Percentiles rank a stretch among this genome's conserved stretches.
Evolutionary conservation across 225 moss, liverwort and hornwort species (phyloP).

Genomic region (Sphagnum tenellum): DNA sequence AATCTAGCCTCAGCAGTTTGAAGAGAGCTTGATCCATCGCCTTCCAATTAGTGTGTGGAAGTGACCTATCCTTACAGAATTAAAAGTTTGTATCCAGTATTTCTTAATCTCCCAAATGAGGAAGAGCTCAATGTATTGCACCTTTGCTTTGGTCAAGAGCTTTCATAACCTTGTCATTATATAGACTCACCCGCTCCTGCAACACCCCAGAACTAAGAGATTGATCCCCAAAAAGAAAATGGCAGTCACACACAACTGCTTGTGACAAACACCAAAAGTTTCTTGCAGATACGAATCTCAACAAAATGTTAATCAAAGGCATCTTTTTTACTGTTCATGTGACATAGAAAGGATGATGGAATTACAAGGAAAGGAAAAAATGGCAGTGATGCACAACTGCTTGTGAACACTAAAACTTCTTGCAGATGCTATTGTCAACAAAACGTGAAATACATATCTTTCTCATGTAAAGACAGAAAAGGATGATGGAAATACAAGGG

Average conservation of each 20-base stretch:
- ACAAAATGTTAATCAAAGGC: conserved; percentile 1
- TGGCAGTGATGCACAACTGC: too few species aligned
- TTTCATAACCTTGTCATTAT: conserved; percentile 62
- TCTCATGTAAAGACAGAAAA: background rate
- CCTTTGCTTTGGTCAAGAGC: conserved; percentile 66
- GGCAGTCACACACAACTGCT: background rate
- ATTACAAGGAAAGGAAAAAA: background rate
- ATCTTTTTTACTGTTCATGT: too few species aligned
- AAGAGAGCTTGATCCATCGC: too few species aligned
- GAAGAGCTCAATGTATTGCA: conserved; percentile 5
- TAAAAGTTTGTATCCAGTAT: too few species aligned
- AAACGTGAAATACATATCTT: too few species aligned
- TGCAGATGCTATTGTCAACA: too few species aligned
- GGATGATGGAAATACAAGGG: background rate
- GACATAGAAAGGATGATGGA: background rate
- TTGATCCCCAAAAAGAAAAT: too few species aligned
- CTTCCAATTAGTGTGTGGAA: too few species aligned
- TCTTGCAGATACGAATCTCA: background rate
- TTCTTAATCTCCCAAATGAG: too few species aligned
- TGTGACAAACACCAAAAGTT: background rate
- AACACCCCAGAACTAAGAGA: background rate
- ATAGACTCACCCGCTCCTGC: conserved; percentile 70
- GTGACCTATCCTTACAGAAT: too few species aligned
- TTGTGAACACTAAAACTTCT: too few species aligned
- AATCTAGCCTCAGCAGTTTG: too few species aligned